phyloP scores from a whole-genome alignment of 768 basidiomycete species.

The Amanita muscaria region DNA sequence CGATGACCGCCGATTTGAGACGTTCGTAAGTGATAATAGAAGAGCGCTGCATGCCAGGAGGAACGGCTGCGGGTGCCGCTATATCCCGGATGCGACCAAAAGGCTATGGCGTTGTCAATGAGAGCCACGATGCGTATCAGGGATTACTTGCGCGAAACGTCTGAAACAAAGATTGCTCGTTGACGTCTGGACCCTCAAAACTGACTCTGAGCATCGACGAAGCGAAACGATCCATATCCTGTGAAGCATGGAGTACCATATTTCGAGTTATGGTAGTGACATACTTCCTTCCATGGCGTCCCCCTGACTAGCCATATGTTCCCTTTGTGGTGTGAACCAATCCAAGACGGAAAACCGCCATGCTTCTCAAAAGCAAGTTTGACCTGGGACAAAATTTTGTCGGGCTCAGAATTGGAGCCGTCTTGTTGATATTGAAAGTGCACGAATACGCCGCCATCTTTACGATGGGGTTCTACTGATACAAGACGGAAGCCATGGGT shows the following conservation, averaged over 20 bases:
- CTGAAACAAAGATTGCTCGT: constrained; percentile 71
- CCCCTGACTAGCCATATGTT: constrained; percentile 70
- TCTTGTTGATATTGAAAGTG: constrained; percentile 49
- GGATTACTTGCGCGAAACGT: constrained; percentile 56
- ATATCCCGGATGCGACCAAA: constrained; percentile 77
- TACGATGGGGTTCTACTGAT: constrained; percentile 53
- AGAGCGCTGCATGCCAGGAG: constrained; percentile 59
- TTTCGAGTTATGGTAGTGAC: constrained; percentile 8
- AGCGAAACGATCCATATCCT: constrained; percentile 85
- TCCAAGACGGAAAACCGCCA: constrained; percentile 60
- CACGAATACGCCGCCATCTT: constrained; percentile 85
- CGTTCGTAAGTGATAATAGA: constrained; percentile 55
- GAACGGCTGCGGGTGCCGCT: constrained; percentile 44
- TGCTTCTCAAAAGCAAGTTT: constrained; percentile 33
- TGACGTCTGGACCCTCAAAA: constrained; percentile 85
- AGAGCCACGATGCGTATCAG: neutral
- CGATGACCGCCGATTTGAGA: constrained; percentile 64
- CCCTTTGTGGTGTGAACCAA: constrained; percentile 35
- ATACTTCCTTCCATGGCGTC: constrained; percentile 73
- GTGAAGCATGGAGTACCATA: neutral
- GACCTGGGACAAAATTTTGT: constrained; percentile 41
- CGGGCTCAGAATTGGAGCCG: constrained; percentile 30
- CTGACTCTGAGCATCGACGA: constrained; percentile 63
- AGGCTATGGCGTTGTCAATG: constrained; percentile 36
- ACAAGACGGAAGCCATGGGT: constrained; percentile 53